phyloP scores from a whole-genome alignment of 208 protist species.

The Naegleria lovaniensis region DNA sequence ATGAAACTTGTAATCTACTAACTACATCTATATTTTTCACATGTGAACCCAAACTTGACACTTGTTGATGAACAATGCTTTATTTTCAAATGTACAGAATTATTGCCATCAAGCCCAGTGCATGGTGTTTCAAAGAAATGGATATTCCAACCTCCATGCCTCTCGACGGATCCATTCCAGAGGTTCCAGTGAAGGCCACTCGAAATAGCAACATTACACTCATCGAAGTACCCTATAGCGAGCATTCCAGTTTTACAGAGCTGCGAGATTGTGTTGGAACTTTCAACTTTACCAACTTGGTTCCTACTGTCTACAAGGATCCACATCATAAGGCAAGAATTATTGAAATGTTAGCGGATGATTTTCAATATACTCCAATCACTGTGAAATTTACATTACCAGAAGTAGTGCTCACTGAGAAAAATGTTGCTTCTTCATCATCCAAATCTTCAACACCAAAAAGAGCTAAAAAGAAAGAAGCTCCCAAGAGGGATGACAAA shows the following conservation, averaged over 20 bases:
- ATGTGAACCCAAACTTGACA: too few relatives aligned
- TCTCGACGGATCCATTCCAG: background rate
- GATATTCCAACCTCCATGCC: background rate
- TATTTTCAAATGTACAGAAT: background rate
- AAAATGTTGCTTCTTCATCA: background rate
- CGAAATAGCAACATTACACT: background rate
- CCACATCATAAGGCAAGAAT: background rate
- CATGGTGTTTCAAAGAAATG: constrained; percentile 20
- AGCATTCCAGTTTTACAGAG: constrained; percentile 26
- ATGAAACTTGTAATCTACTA: too few relatives aligned
- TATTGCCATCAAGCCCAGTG: constrained; percentile 15
- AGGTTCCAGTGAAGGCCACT: background rate
- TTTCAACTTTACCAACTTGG: background rate
- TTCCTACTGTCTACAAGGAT: constrained; percentile 22
- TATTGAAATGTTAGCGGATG: background rate
- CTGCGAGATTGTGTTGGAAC: background rate
- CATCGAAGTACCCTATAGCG: constrained; percentile 11
- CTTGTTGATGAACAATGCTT: too few relatives aligned
- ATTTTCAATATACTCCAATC: background rate
- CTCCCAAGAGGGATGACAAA: background rate
- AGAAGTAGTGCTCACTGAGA: background rate
- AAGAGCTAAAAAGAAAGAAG: background rate
- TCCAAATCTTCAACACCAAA: background rate
- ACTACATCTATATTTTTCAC: too few relatives aligned
- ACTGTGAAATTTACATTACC: background rate